phyloP scores from a whole-genome alignment of 202 grass and related monocot species.

The Carex sylvatica region DNA sequence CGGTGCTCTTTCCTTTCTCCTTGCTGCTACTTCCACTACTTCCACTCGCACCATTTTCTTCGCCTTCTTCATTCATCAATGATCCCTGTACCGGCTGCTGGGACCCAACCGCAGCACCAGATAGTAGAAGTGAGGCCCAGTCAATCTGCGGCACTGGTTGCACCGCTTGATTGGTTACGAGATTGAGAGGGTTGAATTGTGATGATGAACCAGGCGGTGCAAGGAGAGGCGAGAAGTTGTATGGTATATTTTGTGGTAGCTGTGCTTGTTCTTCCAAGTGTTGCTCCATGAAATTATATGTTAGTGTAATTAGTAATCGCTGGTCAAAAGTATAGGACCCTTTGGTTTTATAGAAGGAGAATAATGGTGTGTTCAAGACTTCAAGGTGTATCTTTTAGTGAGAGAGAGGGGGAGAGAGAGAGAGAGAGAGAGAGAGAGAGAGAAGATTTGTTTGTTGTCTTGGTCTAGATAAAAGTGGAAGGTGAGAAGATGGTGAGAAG shows the following conservation, averaged over 20 bases:
- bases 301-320: not conserved
- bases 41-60: conserved; percentile 19
- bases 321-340: not conserved
- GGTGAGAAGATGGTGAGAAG: conserved; percentile 47
- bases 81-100: conserved; percentile 2
- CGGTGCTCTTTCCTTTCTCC: conserved; percentile 32
- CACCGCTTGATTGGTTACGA: conserved; percentile 20
- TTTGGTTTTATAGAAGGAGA: conserved; percentile 18
- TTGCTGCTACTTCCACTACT: conserved; percentile 6
- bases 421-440: conserved; percentile 21
- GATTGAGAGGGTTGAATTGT: conserved; percentile 30
- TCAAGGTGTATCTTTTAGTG: not conserved
- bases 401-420: conserved; percentile 18
- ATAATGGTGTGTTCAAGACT: conserved; percentile 6
- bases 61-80: conserved; percentile 28
- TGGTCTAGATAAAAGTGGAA: conserved; percentile 30
- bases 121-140: conserved; percentile 24
- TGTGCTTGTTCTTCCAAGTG: conserved; percentile 43
- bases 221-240: conserved; percentile 36
- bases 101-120: not conserved
- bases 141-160: conserved; percentile 11
- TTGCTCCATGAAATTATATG: conserved; percentile 38
- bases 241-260: conserved; percentile 34
- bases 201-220: conserved; percentile 18
- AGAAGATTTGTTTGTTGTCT: conserved; percentile 24